Percentiles rank a stretch among this genome's conserved stretches.
phyloP scores from a whole-genome alignment of 257 asterid species.

The Ligustrum vulgare region DNA sequence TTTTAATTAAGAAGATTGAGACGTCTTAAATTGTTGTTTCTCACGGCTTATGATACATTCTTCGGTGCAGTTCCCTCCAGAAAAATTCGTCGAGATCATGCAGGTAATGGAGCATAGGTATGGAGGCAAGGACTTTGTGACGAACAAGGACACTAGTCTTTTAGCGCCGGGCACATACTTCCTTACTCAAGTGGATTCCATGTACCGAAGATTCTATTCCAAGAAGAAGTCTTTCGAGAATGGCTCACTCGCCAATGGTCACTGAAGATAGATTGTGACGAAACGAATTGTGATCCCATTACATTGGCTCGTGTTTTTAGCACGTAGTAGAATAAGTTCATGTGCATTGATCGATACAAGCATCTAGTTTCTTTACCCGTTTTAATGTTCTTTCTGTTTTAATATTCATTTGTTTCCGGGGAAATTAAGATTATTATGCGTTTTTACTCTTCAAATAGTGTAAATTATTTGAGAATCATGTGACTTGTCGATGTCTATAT shows the following conservation, averaged over 20 bases:
- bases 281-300: conserved; percentile 20
- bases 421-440: background rate
- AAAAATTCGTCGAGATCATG: conserved; percentile 79
- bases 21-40: background rate
- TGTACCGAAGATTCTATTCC: conserved; percentile 81
- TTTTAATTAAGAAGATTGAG: background rate
- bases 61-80: conserved; percentile 67
- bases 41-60: background rate
- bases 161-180: conserved; percentile 83
- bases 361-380: background rate
- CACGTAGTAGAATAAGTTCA: conserved; percentile 28
- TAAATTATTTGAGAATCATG: background rate
- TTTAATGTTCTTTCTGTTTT: background rate
- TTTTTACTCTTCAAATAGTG: background rate
- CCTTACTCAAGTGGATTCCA: conserved; percentile 91
- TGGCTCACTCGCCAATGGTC: conserved; percentile 66
- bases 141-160: conserved; percentile 81
- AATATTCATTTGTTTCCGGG: background rate
- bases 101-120: conserved; percentile 95
- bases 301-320: conserved; percentile 29
- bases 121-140: conserved; percentile 79
- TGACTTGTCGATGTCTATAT: background rate
- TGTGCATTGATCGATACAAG: background rate
- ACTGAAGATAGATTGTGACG: conserved; percentile 40
- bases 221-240: conserved; percentile 69